These are phyloP conservation scores for Haberlea rhodopensis DNA, from an alignment of 257 asterid species.

Conservation along the genomic window DNA sequence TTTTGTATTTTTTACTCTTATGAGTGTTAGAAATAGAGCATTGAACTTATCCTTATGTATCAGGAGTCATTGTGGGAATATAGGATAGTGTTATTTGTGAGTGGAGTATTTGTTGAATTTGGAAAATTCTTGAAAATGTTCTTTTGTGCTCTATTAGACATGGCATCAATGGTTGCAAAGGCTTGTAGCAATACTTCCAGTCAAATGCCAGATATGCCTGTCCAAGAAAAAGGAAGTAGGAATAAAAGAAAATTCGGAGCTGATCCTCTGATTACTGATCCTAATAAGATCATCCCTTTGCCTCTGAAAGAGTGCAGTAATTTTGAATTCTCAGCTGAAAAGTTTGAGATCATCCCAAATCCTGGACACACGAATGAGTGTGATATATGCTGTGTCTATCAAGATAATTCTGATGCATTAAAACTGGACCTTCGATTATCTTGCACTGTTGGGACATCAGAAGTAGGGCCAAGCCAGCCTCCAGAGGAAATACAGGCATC, in stretches of 20 bases:
- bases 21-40: slow-evolving; percentile 24
- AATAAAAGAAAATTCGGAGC: slow-evolving; percentile 94
- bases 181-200: slow-evolving; percentile 59
- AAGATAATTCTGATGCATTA: slow-evolving; percentile 49
- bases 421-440: slow-evolving; percentile 85
- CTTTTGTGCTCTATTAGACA: slow-evolving; percentile 50
- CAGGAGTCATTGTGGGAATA: slow-evolving; percentile 17
- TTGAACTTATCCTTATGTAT: slow-evolving; percentile 11
- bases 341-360: slow-evolving; percentile 45
- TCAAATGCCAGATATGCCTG: slow-evolving; percentile 59
- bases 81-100: slow-evolving; percentile 18
- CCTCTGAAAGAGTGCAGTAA: slow-evolving; percentile 58
- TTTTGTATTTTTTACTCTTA: slow-evolving; percentile 18
- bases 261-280: slow-evolving; percentile 68
- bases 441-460: slow-evolving; percentile 52
- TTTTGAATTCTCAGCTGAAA: slow-evolving; percentile 79
- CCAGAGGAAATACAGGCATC: slow-evolving; percentile 53
- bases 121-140: slow-evolving; percentile 27
- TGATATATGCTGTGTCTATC: slow-evolving; percentile 54
- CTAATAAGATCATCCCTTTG: slow-evolving; percentile 48
- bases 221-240: slow-evolving; percentile 79
- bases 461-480: slow-evolving; percentile 38
- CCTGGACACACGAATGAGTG: slow-evolving; percentile 47
- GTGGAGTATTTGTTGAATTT: slow-evolving; percentile 27
- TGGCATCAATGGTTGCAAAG: slow-evolving; percentile 82